Conservation (phyloP, 805 yeast species). For the Lipomyces lipofer region DNA sequence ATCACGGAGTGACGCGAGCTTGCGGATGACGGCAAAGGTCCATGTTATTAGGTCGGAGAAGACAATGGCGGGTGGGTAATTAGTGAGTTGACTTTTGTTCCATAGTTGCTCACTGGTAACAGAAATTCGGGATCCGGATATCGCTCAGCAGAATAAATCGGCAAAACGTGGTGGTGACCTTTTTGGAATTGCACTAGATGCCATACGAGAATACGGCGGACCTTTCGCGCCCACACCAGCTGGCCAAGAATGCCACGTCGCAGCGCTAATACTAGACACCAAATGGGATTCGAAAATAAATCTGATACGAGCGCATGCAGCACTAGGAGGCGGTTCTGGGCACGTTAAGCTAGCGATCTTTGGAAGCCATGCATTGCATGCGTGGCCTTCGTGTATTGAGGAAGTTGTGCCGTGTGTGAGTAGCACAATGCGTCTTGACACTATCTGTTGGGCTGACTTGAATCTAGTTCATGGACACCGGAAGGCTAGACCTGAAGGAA, state of each 20-base stretch:
- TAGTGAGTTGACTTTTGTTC: too few relatives aligned
- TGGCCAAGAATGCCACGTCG: conserved; percentile 66
- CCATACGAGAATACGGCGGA: conserved; percentile 57
- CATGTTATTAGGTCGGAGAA: conserved; percentile 70
- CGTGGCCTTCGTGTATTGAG: conserved; percentile 88
- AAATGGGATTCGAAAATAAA: conserved; percentile 68
- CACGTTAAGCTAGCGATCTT: conserved; percentile 78
- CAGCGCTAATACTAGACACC: conserved; percentile 80
- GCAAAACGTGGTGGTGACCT: conserved; percentile 76
- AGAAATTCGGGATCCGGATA: conserved; percentile 72
- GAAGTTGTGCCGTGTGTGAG: conserved; percentile 52
- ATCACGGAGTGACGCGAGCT: conserved; percentile 46
- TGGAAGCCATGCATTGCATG: conserved; percentile 87
- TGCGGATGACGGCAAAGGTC: conserved; percentile 67
- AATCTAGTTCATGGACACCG: conserved; percentile 65
- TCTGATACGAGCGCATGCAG: conserved; percentile 83
- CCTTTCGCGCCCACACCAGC: conserved; percentile 45
- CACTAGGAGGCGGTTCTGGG: conserved; percentile 84
- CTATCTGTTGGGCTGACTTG: background rate
- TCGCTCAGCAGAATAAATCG: conserved; percentile 80
- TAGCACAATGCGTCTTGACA: background rate
- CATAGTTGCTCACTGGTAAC: too few relatives aligned
- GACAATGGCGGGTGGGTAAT: conserved; percentile 48
- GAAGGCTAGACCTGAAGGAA: conserved; percentile 57
- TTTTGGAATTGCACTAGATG: conserved; percentile 77